A percentile compares a stretch with the other conserved stretches of the same genome.
phyloP scores from a whole-genome alignment of 345 rosid genomes.

The Citrus sinensis region DVS_A1.0 CM039166.1:24379501-24380000 shows the following conservation, averaged over 20 bases:
- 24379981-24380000: no score
- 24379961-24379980: neutral
- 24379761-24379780: neutral
- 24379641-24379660: neutral
- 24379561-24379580: no score
- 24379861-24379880: constrained; percentile 61
- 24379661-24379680: no score
- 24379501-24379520: neutral
- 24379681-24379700: no score
- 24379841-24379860: constrained; percentile 17
- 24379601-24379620: no score
- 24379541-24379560: neutral
- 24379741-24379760: no score
- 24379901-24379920: constrained; percentile 81
- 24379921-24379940: constrained; percentile 84
- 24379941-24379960: constrained; percentile 11
- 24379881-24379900: constrained; percentile 70
- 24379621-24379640: no score
- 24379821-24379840: constrained; percentile 18
- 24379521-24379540: neutral
- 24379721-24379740: no score
- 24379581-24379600: no score
- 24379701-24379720: no score
- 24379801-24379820: constrained; percentile 40
- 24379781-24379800: neutral